A percentile compares a stretch with the other conserved stretches of the same genome.
phyloP scores from a whole-genome alignment of 495 filamentous ascomycete genomes.

The Baudoinia panamericana region DNA sequence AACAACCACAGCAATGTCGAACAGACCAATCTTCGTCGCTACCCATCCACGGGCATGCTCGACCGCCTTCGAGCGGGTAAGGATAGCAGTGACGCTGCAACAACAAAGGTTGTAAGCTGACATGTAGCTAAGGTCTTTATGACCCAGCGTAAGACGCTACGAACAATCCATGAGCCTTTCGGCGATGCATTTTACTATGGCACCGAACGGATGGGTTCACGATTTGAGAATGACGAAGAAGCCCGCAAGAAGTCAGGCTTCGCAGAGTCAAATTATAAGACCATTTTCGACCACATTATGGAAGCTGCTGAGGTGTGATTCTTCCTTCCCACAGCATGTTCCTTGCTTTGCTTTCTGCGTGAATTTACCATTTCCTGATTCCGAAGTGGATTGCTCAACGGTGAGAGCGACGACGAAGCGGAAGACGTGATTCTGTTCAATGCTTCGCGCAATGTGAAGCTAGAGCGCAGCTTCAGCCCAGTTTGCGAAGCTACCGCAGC shows the following conservation, averaged over 20 bases:
- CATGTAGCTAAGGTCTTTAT: conserved; percentile 59
- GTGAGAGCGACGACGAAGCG: too few species aligned
- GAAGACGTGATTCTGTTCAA: too few species aligned
- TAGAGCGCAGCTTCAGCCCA: too few species aligned
- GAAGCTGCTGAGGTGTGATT: conserved; percentile 53
- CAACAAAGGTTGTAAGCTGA: too few species aligned
- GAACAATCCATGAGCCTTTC: conserved; percentile 87
- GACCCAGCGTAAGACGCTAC: conserved; percentile 67
- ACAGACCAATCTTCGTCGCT: conserved; percentile 76
- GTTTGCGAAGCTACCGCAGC: too few species aligned
- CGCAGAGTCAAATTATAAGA: conserved; percentile 57
- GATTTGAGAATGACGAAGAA: conserved; percentile 62
- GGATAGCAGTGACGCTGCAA: conserved; percentile 20
- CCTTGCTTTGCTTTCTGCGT: too few species aligned
- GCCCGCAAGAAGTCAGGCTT: conserved; percentile 62
- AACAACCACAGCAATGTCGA: conserved; percentile 40
- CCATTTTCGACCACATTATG: conserved; percentile 60
- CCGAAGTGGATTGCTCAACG: too few species aligned
- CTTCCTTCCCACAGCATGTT: conserved; percentile 25
- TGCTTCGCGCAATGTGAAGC: too few species aligned
- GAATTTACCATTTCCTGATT: too few species aligned
- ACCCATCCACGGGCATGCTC: conserved; percentile 91
- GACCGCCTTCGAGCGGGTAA: conserved; percentile 86
- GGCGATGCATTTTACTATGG: conserved; percentile 95
- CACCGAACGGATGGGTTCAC: conserved; percentile 64